Evolutionary conservation across 768 basidiomycete genomes (phyloP).

Genomic region (Artomyces pyxidatus): DNA sequence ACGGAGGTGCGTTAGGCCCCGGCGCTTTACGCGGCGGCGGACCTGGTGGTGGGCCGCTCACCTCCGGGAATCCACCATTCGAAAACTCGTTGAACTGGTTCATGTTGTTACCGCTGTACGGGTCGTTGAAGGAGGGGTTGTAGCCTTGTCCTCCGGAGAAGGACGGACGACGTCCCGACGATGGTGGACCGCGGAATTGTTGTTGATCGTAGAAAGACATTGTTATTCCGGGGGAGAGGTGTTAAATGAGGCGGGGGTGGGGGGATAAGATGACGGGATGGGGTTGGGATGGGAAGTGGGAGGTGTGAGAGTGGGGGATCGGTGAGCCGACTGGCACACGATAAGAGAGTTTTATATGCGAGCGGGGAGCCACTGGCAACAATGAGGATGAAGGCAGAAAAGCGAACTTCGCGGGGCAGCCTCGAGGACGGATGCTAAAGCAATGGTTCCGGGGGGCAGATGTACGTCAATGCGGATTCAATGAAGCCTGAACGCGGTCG

Average conservation of each 20-base stretch:
- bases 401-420: not conserved
- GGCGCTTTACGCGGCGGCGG: slow-evolving; percentile 3
- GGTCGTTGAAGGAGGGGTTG: slow-evolving; percentile 3
- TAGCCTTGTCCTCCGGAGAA: slow-evolving; percentile 7
- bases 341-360: not conserved
- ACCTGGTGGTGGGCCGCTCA: slow-evolving; percentile 8
- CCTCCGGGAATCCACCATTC: slow-evolving; percentile 7
- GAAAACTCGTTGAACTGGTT: slow-evolving; percentile 2
- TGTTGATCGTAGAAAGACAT: slow-evolving; percentile 9
- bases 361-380: not conserved
- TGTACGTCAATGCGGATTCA: not conserved
- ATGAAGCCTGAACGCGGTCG: not conserved
- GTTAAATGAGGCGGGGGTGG: not conserved
- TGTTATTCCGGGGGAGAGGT: not conserved
- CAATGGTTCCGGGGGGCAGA: not conserved
- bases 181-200: not conserved
- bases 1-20: not conserved
- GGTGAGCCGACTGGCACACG: not conserved
- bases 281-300: not conserved
- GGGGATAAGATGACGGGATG: not conserved
- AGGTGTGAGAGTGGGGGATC: too few relatives aligned
- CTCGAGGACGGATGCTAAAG: not conserved
- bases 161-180: slow-evolving; percentile 4
- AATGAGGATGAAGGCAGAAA: not conserved
- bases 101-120: slow-evolving; percentile 6